phyloP scores from a whole-genome alignment of 2,329 filamentous ascomycete genomes.

The Fusarium scirpi region DNA sequence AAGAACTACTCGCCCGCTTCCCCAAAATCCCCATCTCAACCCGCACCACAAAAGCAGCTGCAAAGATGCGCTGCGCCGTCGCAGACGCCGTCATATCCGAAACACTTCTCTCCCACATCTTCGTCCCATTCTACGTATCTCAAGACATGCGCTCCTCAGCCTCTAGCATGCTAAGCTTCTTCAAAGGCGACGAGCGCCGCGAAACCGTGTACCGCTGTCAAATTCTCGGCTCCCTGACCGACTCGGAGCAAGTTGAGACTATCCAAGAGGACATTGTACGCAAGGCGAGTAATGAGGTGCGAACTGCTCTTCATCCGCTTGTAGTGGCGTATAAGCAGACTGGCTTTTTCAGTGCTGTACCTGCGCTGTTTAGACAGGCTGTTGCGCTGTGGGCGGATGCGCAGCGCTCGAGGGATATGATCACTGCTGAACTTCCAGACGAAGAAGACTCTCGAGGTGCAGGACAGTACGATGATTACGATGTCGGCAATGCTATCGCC shows the following conservation, averaged over 20 bases:
- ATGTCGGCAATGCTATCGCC: slow-evolving; percentile 11
- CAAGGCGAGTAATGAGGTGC: slow-evolving; percentile 44
- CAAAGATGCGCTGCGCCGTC: slow-evolving; percentile 47
- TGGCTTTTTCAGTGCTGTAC: slow-evolving; percentile 44
- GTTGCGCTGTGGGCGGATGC: slow-evolving; percentile 41
- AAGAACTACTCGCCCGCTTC: slow-evolving; percentile 40
- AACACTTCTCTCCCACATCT: slow-evolving; percentile 43
- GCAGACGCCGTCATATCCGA: slow-evolving; percentile 47
- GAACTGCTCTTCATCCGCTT: slow-evolving; percentile 36
- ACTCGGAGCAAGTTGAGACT: slow-evolving; percentile 32
- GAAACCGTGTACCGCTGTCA: slow-evolving; percentile 47
- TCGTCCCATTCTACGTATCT: slow-evolving; percentile 48
- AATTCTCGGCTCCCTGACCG: slow-evolving; percentile 42
- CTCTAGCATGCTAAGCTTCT: slow-evolving; percentile 39
- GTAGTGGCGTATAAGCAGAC: slow-evolving; percentile 43
- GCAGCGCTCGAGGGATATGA: slow-evolving; percentile 46
- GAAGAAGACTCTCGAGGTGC: slow-evolving; percentile 36
- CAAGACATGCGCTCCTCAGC: slow-evolving; percentile 31
- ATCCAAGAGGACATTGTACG: slow-evolving; percentile 45
- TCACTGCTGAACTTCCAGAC: slow-evolving; percentile 42
- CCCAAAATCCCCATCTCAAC: slow-evolving; percentile 45
- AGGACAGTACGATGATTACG: slow-evolving; percentile 39
- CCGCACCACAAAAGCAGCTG: slow-evolving; percentile 35
- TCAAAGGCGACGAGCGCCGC: slow-evolving; percentile 43
- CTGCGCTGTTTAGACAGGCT: slow-evolving; percentile 43